Conservation (phyloP, 306 rosid genomes). For the Cucurbita moschata region DNA sequence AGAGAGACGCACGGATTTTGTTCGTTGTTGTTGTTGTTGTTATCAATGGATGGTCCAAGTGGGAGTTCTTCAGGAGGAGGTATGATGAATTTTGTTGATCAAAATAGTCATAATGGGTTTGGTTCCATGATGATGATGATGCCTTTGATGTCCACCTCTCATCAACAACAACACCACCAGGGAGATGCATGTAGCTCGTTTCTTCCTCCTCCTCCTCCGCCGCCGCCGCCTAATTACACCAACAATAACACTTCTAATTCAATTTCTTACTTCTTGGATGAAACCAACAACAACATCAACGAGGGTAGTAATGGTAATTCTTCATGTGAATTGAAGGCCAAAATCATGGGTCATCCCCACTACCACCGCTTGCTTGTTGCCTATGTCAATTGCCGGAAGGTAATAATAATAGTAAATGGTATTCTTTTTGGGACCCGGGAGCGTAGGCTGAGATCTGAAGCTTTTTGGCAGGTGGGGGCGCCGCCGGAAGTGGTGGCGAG, state of each 20-base stretch:
- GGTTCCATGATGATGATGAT: constrained; percentile 62
- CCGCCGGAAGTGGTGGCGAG: constrained; percentile 69
- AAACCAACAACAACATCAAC: constrained; percentile 1
- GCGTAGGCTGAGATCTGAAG: neutral
- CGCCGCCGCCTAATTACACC: neutral
- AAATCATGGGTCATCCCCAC: constrained; percentile 98
- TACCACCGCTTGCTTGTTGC: constrained; percentile 85
- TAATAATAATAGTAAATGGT: neutral
- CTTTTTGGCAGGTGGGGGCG: constrained; percentile 60
- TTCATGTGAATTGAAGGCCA: constrained; percentile 45
- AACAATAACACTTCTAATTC: constrained; percentile 13
- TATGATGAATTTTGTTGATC: constrained; percentile 59
- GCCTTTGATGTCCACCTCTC: constrained; percentile 39
- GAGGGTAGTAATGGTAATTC: constrained; percentile 6
- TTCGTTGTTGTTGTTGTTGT: no score
- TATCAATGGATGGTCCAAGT: constrained; percentile 31
- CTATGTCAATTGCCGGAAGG: constrained; percentile 89
- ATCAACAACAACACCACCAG: neutral
- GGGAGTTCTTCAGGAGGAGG: constrained; percentile 18
- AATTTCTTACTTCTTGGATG: constrained; percentile 55
- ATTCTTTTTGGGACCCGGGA: no score
- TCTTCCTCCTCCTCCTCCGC: constrained; percentile 16
- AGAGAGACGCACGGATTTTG: neutral
- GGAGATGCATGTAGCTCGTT: constrained; percentile 27
- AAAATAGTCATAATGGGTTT: constrained; percentile 26